These are phyloP conservation scores for Kodamaea arcana DNA, from an alignment of 1,139 yeast genomes.

Conservation along the genomic window DNA sequence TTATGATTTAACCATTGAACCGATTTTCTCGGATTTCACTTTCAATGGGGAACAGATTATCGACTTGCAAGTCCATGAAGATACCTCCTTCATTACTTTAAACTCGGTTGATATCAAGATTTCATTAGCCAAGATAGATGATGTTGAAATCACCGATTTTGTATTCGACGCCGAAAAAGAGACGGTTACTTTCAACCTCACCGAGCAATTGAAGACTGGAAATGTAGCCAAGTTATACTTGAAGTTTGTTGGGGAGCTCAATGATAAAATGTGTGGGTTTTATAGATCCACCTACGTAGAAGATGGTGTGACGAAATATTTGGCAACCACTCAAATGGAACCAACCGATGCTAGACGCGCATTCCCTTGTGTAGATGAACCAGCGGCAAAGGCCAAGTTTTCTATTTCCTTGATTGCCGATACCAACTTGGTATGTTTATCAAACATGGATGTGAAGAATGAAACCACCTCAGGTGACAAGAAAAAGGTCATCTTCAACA, in stretches of 20 bases:
- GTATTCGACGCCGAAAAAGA: slow-evolving; percentile 53
- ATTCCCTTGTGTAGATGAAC: slow-evolving; percentile 81
- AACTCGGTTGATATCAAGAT: slow-evolving; percentile 66
- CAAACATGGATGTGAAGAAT: slow-evolving; percentile 76
- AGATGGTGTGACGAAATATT: slow-evolving; percentile 56
- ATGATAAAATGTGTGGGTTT: slow-evolving; percentile 67
- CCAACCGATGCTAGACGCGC: slow-evolving; percentile 85
- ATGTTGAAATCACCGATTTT: slow-evolving; percentile 25
- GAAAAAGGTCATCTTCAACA: slow-evolving; percentile 45
- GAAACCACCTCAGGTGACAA: slow-evolving; percentile 44
- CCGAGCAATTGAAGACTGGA: slow-evolving; percentile 44
- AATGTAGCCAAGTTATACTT: slow-evolving; percentile 44
- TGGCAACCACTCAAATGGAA: slow-evolving; percentile 82
- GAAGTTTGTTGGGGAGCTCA: slow-evolving; percentile 65
- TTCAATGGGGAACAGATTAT: slow-evolving; percentile 65
- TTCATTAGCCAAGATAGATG: slow-evolving; percentile 46
- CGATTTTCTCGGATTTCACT: slow-evolving; percentile 65
- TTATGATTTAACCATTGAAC: slow-evolving; percentile 69
- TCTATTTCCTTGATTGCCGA: slow-evolving; percentile 61
- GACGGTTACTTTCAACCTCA: slow-evolving; percentile 59
- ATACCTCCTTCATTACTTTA: slow-evolving; percentile 48
- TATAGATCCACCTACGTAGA: slow-evolving; percentile 72
- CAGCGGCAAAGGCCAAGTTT: slow-evolving; percentile 70
- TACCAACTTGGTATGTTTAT: slow-evolving; percentile 58
- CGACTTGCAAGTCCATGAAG: slow-evolving; percentile 58